Evolutionary conservation across 768 basidiomycete genomes (phyloP).

Genomic region (Pulveroboletus frians): DNA sequence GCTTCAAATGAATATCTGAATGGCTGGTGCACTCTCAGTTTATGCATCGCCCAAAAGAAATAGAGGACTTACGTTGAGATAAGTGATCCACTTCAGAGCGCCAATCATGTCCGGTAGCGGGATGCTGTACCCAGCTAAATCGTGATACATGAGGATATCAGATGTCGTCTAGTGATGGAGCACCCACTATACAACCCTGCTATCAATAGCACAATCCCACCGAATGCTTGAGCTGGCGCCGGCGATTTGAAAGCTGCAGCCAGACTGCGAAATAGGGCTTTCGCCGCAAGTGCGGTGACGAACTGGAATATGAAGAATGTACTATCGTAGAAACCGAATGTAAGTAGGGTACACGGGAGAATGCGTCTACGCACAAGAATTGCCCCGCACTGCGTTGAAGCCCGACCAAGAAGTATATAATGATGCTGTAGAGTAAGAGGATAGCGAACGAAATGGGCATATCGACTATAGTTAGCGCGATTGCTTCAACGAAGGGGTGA

Average conservation of each 20-base stretch:
- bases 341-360: conserved; percentile 9
- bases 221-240: conserved; percentile 59
- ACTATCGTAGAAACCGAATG: conserved; percentile 27
- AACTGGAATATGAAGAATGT: conserved; percentile 57
- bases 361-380: conserved; percentile 54
- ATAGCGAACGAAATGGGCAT: conserved; percentile 38
- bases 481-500: conserved; percentile 43
- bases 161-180: neutral
- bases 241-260: conserved; percentile 56
- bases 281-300: conserved; percentile 52
- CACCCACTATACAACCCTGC: conserved; percentile 45
- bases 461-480: conserved; percentile 45
- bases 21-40: conserved; percentile 31
- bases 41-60: conserved; percentile 29
- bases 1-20: conserved; percentile 64
- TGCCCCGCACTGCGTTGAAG: conserved; percentile 51
- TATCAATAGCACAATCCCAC: conserved; percentile 46
- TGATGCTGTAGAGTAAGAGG: conserved; percentile 31
- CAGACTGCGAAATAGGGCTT: conserved; percentile 64
- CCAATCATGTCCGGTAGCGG: conserved; percentile 63
- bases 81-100: conserved; percentile 63
- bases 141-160: neutral
- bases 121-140: conserved; percentile 47
- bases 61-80: conserved; percentile 44
- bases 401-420: conserved; percentile 58